These are phyloP conservation scores for Daedaleopsis sinensis DNA, from an alignment of 768 basidiomycete genomes.

Conservation along the genomic window DNA sequence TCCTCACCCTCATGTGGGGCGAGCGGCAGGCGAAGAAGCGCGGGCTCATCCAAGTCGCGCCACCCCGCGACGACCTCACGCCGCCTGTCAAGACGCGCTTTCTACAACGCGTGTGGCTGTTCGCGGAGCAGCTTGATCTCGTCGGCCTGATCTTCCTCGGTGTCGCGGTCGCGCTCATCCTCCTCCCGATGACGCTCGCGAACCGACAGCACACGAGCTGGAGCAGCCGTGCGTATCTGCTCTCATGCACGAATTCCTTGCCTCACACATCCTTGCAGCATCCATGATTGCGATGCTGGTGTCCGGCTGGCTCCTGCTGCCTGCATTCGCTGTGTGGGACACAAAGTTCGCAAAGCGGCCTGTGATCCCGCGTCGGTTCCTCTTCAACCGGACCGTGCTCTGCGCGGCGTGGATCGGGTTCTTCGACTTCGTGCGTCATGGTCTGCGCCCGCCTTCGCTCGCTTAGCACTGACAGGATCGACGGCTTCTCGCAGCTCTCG, in stretches of 20 bases:
- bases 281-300: conserved; percentile 35
- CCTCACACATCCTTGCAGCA: conserved; percentile 19
- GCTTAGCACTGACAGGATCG: conserved; percentile 18
- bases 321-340: conserved; percentile 37
- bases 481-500: conserved; percentile 43
- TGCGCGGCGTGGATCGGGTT: conserved; percentile 31
- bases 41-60: conserved; percentile 19
- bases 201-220: conserved; percentile 24
- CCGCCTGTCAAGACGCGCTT: conserved; percentile 1
- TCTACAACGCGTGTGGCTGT: conserved; percentile 38
- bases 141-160: conserved; percentile 34
- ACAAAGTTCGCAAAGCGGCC: conserved; percentile 34
- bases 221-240: conserved; percentile 25
- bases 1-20: conserved; percentile 29
- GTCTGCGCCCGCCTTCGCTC: not conserved
- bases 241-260: not conserved
- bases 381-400: conserved; percentile 36
- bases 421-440: conserved; percentile 27
- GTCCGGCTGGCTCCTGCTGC: conserved; percentile 30
- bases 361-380: conserved; percentile 36
- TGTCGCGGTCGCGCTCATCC: conserved; percentile 30
- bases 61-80: conserved; percentile 1
- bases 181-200: conserved; percentile 34
- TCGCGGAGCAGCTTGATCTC: conserved; percentile 33
- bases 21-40: conserved; percentile 29